phyloP scores from a whole-genome alignment of 345 rosid species.

The Excoecaria agallocha region DNA sequence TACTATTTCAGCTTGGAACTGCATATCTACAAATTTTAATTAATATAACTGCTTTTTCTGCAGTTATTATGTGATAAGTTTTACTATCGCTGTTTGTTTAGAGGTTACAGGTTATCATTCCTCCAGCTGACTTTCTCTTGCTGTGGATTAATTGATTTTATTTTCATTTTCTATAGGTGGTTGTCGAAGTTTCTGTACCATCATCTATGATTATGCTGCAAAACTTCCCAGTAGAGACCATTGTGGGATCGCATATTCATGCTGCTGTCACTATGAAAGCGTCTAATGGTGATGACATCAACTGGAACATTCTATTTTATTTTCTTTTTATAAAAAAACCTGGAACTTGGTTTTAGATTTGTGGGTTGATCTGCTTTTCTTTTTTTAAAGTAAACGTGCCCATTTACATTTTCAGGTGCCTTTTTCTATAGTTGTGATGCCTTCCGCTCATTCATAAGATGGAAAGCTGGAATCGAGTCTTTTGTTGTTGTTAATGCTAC shows the following conservation, averaged over 20 bases:
- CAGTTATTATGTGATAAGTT: neutral
- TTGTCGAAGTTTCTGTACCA: slow-evolving; percentile 76
- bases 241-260: slow-evolving; percentile 71
- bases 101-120: neutral
- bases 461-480: slow-evolving; percentile 75
- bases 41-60: neutral
- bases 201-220: slow-evolving; percentile 75
- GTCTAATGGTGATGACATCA: slow-evolving; percentile 53
- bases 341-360: slow-evolving; percentile 23
- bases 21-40: neutral
- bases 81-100: neutral
- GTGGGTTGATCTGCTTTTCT: slow-evolving; percentile 20
- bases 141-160: slow-evolving; percentile 8
- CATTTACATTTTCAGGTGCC: slow-evolving; percentile 59
- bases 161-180: slow-evolving; percentile 42
- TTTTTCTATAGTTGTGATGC: slow-evolving; percentile 74
- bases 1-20: neutral
- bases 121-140: slow-evolving; percentile 4
- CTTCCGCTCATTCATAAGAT: slow-evolving; percentile 58
- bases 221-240: slow-evolving; percentile 76
- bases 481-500: slow-evolving; percentile 63
- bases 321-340: neutral
- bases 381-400: slow-evolving; percentile 25
- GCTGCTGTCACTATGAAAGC: slow-evolving; percentile 84
- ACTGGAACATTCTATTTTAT: slow-evolving; percentile 19